A percentile compares a stretch with the other conserved stretches of the same genome.
Evolutionary conservation across 2,329 filamentous ascomycete species (phyloP).

Genomic region (Nigrospora sphaerica): DNA sequence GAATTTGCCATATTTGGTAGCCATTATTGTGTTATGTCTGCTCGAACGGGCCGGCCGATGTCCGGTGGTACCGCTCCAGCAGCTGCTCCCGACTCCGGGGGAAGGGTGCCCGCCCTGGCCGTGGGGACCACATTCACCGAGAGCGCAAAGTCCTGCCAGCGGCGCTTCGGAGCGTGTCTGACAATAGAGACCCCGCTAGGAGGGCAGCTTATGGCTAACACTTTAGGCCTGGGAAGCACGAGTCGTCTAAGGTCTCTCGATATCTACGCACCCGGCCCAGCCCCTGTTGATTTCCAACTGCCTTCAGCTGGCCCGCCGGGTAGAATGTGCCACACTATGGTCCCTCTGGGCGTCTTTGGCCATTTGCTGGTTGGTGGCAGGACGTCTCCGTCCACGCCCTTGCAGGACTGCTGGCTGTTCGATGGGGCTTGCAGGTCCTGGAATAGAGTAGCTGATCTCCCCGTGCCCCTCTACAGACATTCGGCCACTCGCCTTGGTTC

Average conservation of each 20-base stretch:
- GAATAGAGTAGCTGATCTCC: constrained; percentile 59
- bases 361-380: constrained; percentile 70
- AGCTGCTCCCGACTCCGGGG: constrained; percentile 15
- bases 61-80: constrained; percentile 12
- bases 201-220: constrained; percentile 35
- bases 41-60: constrained; percentile 21
- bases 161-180: constrained; percentile 56
- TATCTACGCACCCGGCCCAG: constrained; percentile 29
- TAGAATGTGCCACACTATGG: constrained; percentile 72
- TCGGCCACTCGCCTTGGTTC: constrained; percentile 45
- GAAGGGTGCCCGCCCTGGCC: neutral
- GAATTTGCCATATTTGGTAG: constrained; percentile 80
- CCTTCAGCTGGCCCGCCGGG: constrained; percentile 27
- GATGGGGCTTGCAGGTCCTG: constrained; percentile 47
- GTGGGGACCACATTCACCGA: constrained; percentile 22
- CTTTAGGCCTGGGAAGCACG: constrained; percentile 36
- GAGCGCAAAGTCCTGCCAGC: constrained; percentile 33
- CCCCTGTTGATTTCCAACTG: constrained; percentile 18
- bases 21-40: constrained; percentile 76
- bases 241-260: constrained; percentile 43
- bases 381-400: constrained; percentile 62
- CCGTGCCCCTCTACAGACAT: constrained; percentile 69
- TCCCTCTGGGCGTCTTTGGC: constrained; percentile 49
- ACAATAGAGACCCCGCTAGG: constrained; percentile 28
- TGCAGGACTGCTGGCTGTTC: constrained; percentile 72